Evolutionary conservation across 1,284 basidiomycete species (phyloP), one percentile per base, ranked within the genome.

Genomic region (Mrakiaceae sp.): DNA sequence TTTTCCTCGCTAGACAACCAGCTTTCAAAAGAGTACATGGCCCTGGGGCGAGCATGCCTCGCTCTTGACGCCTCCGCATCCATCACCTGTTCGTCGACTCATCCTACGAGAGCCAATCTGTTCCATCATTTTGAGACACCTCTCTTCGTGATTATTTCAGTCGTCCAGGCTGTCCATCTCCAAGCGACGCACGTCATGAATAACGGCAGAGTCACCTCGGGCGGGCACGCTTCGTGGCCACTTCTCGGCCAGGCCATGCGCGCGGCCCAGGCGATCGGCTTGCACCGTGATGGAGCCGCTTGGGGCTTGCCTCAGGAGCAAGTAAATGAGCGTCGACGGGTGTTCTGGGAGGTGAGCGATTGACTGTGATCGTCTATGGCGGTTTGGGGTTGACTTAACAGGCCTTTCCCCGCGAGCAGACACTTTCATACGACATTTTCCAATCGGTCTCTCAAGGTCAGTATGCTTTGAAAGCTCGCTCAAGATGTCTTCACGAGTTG

Each of bases 301-400:
- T 69, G 68, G 68, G 62, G 54, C 3, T 56, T 69, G 3, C 58
- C 63, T 16, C 39, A 44, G 5, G 50, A 57, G 5, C 62, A 67
- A 46, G 49, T 61, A 9, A 64, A 67, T 43, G 47, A 60, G 16
- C 53, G 65, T 11, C 51, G 68, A 10, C 40, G 62, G 47, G 60
- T 68, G 12, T 69, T 68, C 53, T 69, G 67, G 67, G 68, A 69
- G 67, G 66, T 67, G 51, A n/a, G 64, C 53, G 12, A 27, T 27
- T 27, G 27, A 27, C 27, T 27, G 27, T 27, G 27, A 27, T 27
- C 27, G 27, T 27, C 27, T 27, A 27, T 27, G 27, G 27, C 27
- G 27, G 27, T 27, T 27, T 27, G 27, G 2, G 27, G 27, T 27
- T 27, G 27, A 27, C 27, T 27, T 27, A 27, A 2, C 27, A 2